Conservation (phyloP, 305 asterid species). For the Withania somnifera region DNA sequence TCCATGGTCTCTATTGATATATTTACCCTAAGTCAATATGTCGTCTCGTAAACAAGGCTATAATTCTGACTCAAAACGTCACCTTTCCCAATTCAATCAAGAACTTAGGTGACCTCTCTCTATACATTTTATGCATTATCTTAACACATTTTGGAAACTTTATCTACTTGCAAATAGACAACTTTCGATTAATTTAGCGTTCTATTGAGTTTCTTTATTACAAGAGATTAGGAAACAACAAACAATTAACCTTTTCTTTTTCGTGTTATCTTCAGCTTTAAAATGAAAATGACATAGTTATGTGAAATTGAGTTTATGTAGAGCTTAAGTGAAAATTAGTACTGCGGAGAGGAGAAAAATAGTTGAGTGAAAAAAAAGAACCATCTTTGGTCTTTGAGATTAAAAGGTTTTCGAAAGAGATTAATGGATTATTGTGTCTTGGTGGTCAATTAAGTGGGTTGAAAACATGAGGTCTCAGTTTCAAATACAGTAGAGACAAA, state of each 20-base stretch:
- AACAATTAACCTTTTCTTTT: too few relatives aligned
- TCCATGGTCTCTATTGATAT: too few relatives aligned
- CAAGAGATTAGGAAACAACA: neutral
- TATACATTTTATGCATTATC: neutral
- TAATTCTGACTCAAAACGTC: conserved; percentile 46
- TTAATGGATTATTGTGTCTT: too few relatives aligned
- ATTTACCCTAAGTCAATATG: neutral
- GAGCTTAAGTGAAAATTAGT: neutral
- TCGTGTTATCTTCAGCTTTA: too few relatives aligned
- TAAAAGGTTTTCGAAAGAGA: neutral
- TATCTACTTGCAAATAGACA: neutral
- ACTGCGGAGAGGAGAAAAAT: neutral
- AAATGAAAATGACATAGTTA: too few relatives aligned
- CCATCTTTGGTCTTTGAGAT: neutral
- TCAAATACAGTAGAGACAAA: too few relatives aligned
- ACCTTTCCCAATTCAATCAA: conserved; percentile 55
- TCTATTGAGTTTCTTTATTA: neutral
- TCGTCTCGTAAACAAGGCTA: conserved; percentile 58
- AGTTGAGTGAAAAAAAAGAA: neutral
- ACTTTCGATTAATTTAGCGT: neutral
- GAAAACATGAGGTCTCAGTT: too few relatives aligned
- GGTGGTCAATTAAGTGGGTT: too few relatives aligned
- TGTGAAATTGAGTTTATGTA: too few relatives aligned
- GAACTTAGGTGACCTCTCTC: conserved; percentile 45
- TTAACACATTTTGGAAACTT: neutral